A percentile compares a stretch with the other conserved stretches of the same genome.
These are phyloP conservation scores for Teratosphaeria pseudoeucalypti DNA, from an alignment of 2,329 filamentous ascomycete genomes.

Conservation along the genomic window DNA sequence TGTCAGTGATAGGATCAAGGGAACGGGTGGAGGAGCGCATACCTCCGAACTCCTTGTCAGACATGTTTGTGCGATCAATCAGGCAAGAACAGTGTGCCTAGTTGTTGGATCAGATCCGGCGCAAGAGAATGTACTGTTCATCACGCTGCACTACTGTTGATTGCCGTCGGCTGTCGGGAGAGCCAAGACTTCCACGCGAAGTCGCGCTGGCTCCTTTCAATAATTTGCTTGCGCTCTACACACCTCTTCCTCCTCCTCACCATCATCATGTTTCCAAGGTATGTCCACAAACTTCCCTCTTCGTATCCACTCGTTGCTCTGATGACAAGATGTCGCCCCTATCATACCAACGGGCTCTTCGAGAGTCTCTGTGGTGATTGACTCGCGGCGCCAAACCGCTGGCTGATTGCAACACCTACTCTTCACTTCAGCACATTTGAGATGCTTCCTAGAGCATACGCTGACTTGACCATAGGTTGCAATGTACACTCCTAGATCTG, in stretches of 20 bases:
- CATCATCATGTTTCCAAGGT: background rate
- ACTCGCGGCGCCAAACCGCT: conserved; percentile 54
- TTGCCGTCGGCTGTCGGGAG: background rate
- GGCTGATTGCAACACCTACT: conserved; percentile 31
- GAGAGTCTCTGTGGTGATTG: conserved; percentile 43
- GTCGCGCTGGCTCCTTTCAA: background rate
- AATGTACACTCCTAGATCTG: too few relatives aligned
- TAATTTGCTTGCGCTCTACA: background rate
- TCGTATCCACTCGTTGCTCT: conserved; percentile 18
- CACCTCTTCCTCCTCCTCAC: background rate
- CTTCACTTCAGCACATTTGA: background rate
- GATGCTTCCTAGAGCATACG: background rate
- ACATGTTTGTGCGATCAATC: conserved; percentile 31
- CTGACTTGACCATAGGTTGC: background rate
- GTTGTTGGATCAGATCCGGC: background rate
- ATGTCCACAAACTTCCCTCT: background rate
- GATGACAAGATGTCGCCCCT: conserved; percentile 56
- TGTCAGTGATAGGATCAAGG: background rate
- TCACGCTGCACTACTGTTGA: background rate
- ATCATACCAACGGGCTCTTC: conserved; percentile 39
- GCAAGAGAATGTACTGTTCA: background rate
- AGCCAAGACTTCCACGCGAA: conserved; percentile 38
- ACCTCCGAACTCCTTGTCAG: conserved; percentile 43
- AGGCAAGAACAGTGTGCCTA: background rate
- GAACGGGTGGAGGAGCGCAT: conserved; percentile 12